These are phyloP conservation scores for Phyllosticta paracitricarpa DNA, from an alignment of 2,329 filamentous ascomycete genomes.

Conservation along the genomic window DNA sequence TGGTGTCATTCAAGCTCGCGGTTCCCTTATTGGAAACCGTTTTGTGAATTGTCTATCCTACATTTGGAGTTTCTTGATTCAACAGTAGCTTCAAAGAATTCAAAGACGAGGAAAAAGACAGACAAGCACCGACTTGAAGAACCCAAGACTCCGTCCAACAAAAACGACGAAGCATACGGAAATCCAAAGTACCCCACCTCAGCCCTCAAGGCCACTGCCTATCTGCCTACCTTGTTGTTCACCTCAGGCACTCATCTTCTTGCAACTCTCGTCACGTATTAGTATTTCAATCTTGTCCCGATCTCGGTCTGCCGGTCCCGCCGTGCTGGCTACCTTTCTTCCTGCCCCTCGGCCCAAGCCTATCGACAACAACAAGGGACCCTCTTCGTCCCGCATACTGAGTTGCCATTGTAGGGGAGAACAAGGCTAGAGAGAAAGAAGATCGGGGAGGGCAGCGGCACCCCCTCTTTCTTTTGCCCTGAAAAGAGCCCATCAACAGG, in stretches of 20 bases:
- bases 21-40: neutral
- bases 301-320: conserved; percentile 6
- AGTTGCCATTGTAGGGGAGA: neutral
- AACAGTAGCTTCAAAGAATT: neutral
- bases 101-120: neutral
- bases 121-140: neutral
- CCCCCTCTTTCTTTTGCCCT: neutral
- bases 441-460: neutral
- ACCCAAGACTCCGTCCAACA: neutral
- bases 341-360: neutral
- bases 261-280: neutral
- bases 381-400: neutral
- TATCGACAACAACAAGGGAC: neutral
- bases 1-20: neutral
- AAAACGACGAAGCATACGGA: neutral
- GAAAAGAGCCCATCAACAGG: conserved; percentile 6
- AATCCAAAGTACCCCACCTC: too few relatives aligned
- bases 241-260: neutral
- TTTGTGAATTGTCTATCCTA: neutral
- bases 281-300: neutral
- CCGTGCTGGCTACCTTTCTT: conserved; percentile 6
- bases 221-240: neutral
- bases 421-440: neutral
- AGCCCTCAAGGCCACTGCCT: neutral
- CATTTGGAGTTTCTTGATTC: neutral